These are phyloP conservation scores for Leccinum subgranulosum DNA, from an alignment of 768 basidiomycete genomes.

Conservation along the genomic window DNA sequence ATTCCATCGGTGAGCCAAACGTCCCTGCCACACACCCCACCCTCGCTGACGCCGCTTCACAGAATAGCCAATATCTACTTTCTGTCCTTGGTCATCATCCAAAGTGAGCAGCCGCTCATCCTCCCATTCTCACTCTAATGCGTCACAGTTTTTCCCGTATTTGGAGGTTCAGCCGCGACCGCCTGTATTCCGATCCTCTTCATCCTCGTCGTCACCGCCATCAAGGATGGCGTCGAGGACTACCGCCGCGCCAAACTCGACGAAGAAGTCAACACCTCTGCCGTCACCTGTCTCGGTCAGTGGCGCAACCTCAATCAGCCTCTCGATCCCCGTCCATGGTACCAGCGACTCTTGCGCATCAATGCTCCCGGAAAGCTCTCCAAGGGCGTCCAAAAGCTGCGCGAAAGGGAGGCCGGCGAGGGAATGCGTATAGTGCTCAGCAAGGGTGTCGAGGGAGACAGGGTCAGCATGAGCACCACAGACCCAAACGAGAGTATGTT, in stretches of 20 bases:
- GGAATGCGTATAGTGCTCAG: conserved; percentile 63
- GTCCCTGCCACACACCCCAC: not conserved
- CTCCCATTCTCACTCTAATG: conserved; percentile 8
- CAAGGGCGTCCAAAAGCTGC: conserved; percentile 79
- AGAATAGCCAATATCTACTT: conserved; percentile 95
- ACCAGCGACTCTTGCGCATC: conserved; percentile 68
- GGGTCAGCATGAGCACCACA: conserved; percentile 42
- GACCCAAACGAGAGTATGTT: conserved; percentile 43
- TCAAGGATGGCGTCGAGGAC: conserved; percentile 97
- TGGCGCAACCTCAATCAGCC: conserved; percentile 93
- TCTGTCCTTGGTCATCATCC: conserved; percentile 74
- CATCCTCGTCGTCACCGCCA: conserved; percentile 83
- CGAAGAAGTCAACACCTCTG: conserved; percentile 93
- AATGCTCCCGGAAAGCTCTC: conserved; percentile 74
- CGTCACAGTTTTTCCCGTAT: conserved; percentile 75
- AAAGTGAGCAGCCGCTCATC: conserved; percentile 45
- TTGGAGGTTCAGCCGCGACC: conserved; percentile 81
- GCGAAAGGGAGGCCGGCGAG: conserved; percentile 75
- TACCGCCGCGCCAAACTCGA: conserved; percentile 86
- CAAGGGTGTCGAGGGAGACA: conserved; percentile 34
- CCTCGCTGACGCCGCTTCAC: not conserved
- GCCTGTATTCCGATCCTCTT: conserved; percentile 84
- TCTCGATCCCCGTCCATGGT: conserved; percentile 65
- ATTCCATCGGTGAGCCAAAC: conserved; percentile 67
- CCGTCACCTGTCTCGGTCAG: conserved; percentile 82